Evolutionary conservation across 2,329 filamentous ascomycete genomes (phyloP), one percentile per base, ranked within the genome.

Genomic region (Tympanopsis confertula): DNA sequence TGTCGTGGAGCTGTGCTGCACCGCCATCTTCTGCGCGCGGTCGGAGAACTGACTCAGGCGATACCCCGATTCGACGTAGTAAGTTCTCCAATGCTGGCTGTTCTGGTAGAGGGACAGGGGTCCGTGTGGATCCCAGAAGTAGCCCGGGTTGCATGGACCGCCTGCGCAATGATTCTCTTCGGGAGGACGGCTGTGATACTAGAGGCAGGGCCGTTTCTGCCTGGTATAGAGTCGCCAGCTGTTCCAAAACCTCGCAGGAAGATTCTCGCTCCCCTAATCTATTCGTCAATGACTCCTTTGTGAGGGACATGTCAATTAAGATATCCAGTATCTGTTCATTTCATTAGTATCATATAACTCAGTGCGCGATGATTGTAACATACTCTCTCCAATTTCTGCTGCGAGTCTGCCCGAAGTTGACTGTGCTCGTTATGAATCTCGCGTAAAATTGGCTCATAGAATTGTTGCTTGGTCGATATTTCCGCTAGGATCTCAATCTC

Each of bases 401-500:
- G 50, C 7, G 53, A 53, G 13, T 44, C 45, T 33, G 47, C 44
- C 13, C 47, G 50, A 35, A 54, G 42, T 28, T 54, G 46, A 19
- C 46, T 47, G 35, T 56, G 56, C 17, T 47, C 47, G 29, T 50
- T 49, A 26, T 53, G 49, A 17, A 62, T 51, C 35, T 54, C 55
- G 2, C 48, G 50, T 18, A 57, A 42, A 36, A 62, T 17, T 7
- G 30, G 30, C 30, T 33, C 30, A 15, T 17, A 12, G 30, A 33
- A 33, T 17, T 13, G 30, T 18, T 33, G 30, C 17, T 18, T 33
- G 10, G 30, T 33, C 10, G 30, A 33, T 15, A 33, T 33, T 15
- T 33, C 30, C 7, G 59, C 50, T 22, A 62, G 43, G 3, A 60
- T 45, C 18, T 52, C 54, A 32, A 62, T 59, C 36, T 62, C 58